Percentiles rank a stretch among this genome's conserved stretches.
Evolutionary conservation across 2,329 filamentous ascomycete genomes (phyloP).

Genomic region (Lojkania enalia): DNA sequence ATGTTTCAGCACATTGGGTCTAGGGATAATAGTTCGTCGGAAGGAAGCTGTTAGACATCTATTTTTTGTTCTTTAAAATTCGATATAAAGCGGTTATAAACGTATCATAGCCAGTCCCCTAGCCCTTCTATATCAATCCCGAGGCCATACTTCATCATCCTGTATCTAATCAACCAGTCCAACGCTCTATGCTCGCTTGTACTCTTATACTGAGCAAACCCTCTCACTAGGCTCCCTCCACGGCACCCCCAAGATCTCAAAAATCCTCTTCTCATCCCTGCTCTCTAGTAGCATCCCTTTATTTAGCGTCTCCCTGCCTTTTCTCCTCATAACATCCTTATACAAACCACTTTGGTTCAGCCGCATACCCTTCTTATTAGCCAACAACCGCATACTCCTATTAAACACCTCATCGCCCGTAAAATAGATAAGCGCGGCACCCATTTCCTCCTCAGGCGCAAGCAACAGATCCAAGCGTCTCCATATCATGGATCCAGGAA

Average conservation of each 20-base stretch:
- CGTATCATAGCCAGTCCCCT: too few relatives aligned
- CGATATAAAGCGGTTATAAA: too few relatives aligned
- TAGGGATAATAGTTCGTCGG: too few relatives aligned
- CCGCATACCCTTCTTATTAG: conserved; percentile 78
- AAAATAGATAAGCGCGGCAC: conserved; percentile 90
- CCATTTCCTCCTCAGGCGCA: conserved; percentile 77
- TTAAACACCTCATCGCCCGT: conserved; percentile 97
- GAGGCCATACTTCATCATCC: too few relatives aligned
- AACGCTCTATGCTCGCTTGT: too few relatives aligned
- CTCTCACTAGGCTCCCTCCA: conserved; percentile 65
- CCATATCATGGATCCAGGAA: conserved; percentile 66
- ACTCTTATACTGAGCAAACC: conserved; percentile 38
- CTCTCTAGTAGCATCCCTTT: conserved; percentile 75
- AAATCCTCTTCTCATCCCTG: conserved; percentile 75
- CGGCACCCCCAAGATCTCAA: conserved; percentile 78
- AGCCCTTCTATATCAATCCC: too few relatives aligned
- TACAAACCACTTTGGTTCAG: conserved; percentile 85
- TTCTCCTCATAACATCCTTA: conserved; percentile 66
- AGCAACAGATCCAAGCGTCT: conserved; percentile 82
- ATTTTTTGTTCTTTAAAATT: too few relatives aligned
- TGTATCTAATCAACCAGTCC: too few relatives aligned
- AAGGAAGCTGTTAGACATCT: too few relatives aligned
- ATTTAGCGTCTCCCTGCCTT: conserved; percentile 61
- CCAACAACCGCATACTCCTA: conserved; percentile 77
- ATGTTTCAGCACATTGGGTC: too few relatives aligned